Evolutionary conservation across 495 filamentous ascomycete genomes (phyloP).

Genomic region (Chaetomium cochliodes): DNA sequence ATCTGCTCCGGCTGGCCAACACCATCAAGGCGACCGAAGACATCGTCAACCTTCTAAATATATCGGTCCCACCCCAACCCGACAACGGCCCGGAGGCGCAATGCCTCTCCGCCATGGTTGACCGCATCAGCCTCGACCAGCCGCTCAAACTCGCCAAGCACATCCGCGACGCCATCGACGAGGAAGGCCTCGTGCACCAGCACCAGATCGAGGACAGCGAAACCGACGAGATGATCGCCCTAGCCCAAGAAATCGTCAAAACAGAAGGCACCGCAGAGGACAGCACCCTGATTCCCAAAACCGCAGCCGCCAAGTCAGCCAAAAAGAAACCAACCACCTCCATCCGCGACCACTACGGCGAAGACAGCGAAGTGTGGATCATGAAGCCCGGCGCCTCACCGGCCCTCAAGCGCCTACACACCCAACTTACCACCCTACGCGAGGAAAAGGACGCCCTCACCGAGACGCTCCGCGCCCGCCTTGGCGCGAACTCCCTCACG

Average conservation of each 20-base stretch:
- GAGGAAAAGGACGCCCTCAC: slow-evolving; percentile 60
- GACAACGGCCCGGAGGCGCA: slow-evolving; percentile 17
- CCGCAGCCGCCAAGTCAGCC: slow-evolving; percentile 32
- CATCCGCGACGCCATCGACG: slow-evolving; percentile 81
- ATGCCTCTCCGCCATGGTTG: slow-evolving; percentile 55
- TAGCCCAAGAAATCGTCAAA: slow-evolving; percentile 65
- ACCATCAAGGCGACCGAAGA: slow-evolving; percentile 77
- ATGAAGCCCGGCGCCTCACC: slow-evolving; percentile 76
- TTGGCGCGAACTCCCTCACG: slow-evolving; percentile 59
- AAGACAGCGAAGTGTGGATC: slow-evolving; percentile 71
- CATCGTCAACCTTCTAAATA: slow-evolving; percentile 50
- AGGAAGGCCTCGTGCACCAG: slow-evolving; percentile 79
- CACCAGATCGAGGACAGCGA: slow-evolving; percentile 73
- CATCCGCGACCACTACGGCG: slow-evolving; percentile 51
- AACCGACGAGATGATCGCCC: slow-evolving; percentile 61
- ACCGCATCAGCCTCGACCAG: slow-evolving; percentile 64
- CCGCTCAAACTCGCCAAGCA: slow-evolving; percentile 65
- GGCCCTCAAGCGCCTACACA: slow-evolving; percentile 64
- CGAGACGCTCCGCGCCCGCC: slow-evolving; percentile 53
- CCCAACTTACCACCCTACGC: slow-evolving; percentile 56
- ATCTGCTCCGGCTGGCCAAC: slow-evolving; percentile 75
- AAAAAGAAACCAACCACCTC: slow-evolving; percentile 37
- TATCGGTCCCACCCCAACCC: slow-evolving; percentile 19
- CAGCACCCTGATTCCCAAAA: slow-evolving; percentile 43
- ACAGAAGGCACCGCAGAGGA: slow-evolving; percentile 55